Base-by-base conservation (phyloP, 495 filamentous ascomycete genomes). In the Xylaria curta region DNA sequence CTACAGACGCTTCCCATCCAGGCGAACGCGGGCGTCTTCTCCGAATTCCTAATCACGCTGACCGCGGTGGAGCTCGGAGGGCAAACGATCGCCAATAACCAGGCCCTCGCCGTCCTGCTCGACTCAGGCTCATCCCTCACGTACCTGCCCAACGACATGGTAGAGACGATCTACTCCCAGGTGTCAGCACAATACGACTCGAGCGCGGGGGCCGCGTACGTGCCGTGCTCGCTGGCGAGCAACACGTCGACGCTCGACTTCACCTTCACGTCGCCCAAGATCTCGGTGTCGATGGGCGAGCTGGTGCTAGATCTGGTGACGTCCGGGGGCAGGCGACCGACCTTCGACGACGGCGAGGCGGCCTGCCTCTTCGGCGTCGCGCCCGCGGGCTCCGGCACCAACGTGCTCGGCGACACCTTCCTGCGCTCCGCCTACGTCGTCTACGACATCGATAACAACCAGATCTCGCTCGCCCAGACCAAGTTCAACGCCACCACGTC, bases 51-150 rank as follows among this genome's bases (percentile, higher is more conserved):
- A 72, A 91, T 98, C 79, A 93, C 91, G 13, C 81, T 98, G 28
- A 97, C 93, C 7, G 73, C 65, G 5, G 54, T 89, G 26, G 63
- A 74, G 15, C 69, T 89, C 42, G 85, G 81, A 15, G 78, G 82
- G 21, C 81, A 79, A 0, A 80, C 80, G 19, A 83, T 88, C 66
- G 87, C 87, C 74, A 80, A 81, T 24, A 83, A 88, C 71, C 82
- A 91, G 60, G 87, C 87, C 12, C 78, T 93, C 9, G 89, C 90
- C 1, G 94, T 94, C 1, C 84, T 98, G 0, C 88, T 99, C 36
- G 96, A 99, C 80, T 94, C 94, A n/a, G 96, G 96, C 69, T 93
- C 89, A 70, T 94, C 90, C n/a, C 86, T 97, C 26, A 93, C 91
- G 59, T 97, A 97, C 80, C 89, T 99, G 0, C 95, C 95, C 5